These are phyloP conservation scores for Medicago lupulina DNA, from an alignment of 306 rosid species.

Conservation along the genomic window DNA sequence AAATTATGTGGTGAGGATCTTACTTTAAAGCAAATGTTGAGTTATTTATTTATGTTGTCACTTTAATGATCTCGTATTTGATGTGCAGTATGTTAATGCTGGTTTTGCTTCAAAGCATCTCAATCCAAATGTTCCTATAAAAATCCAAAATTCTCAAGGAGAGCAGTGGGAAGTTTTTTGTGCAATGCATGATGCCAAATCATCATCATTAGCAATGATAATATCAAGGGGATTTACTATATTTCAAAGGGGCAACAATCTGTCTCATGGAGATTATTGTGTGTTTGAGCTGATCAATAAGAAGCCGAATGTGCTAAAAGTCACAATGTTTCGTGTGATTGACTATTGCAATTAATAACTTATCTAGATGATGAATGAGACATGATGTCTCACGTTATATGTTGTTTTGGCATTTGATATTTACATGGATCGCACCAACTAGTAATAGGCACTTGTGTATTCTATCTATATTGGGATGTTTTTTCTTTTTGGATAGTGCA, in stretches of 20 bases:
- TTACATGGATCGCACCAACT: background rate
- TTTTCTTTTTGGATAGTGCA: background rate
- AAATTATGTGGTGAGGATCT: conserved; percentile 38
- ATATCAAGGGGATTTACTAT: background rate
- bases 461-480: background rate
- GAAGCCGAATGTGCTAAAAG: conserved; percentile 27
- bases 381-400: background rate
- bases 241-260: conserved; percentile 14
- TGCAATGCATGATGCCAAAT: too few species aligned
- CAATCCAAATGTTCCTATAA: background rate
- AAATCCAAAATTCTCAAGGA: conserved; percentile 29
- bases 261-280: conserved; percentile 40
- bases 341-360: background rate
- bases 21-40: background rate
- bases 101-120: conserved; percentile 40
- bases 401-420: background rate
- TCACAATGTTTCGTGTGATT: background rate
- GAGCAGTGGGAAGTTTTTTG: conserved; percentile 14
- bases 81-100: conserved; percentile 44
- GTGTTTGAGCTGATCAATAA: conserved; percentile 49
- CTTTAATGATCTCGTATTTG: too few species aligned
- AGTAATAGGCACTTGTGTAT: too few species aligned
- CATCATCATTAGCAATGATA: background rate
- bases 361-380: background rate
- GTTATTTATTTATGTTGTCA: background rate